Conservation (phyloP, 1,284 basidiomycete species). For the Stereum hirsutum region DNA sequence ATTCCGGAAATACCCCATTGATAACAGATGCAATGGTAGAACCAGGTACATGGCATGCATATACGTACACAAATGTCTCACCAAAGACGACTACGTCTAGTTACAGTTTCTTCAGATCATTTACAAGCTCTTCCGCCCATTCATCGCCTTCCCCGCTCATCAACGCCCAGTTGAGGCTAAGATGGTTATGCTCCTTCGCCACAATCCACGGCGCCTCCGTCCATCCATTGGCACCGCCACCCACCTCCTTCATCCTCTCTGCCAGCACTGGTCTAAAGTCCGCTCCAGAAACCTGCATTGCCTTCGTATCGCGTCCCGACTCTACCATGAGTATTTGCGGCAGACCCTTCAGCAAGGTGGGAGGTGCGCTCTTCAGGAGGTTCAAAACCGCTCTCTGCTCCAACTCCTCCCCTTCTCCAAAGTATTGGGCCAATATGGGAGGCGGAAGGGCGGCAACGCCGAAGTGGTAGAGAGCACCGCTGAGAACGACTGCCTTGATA, state of each 20-base stretch:
- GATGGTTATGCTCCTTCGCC: conserved; percentile 52
- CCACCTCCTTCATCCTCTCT: conserved; percentile 16
- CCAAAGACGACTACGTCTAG: no score
- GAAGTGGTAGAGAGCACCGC: conserved; percentile 14
- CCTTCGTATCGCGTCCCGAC: conserved; percentile 41
- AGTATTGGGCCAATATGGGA: conserved; percentile 17
- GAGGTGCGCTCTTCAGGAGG: background rate
- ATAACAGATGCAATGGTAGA: no score
- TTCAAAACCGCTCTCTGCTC: background rate
- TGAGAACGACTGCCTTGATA: conserved; percentile 10
- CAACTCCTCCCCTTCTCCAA: background rate
- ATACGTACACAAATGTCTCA: no score
- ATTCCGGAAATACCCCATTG: no score
- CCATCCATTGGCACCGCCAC: conserved; percentile 12
- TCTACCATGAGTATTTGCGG: conserved; percentile 38
- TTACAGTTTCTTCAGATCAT: conserved; percentile 22
- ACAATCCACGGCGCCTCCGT: conserved; percentile 23
- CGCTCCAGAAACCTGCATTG: conserved; percentile 24
- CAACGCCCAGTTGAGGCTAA: conserved; percentile 43
- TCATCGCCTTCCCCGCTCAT: conserved; percentile 47
- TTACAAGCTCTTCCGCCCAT: conserved; percentile 43
- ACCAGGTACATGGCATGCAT: no score
- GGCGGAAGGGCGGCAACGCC: conserved; percentile 31
- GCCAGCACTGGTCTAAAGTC: conserved; percentile 28
- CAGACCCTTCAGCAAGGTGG: conserved; percentile 24